phyloP scores from a whole-genome alignment of 306 rosid genomes.

The Prunus salicina region DNA sequence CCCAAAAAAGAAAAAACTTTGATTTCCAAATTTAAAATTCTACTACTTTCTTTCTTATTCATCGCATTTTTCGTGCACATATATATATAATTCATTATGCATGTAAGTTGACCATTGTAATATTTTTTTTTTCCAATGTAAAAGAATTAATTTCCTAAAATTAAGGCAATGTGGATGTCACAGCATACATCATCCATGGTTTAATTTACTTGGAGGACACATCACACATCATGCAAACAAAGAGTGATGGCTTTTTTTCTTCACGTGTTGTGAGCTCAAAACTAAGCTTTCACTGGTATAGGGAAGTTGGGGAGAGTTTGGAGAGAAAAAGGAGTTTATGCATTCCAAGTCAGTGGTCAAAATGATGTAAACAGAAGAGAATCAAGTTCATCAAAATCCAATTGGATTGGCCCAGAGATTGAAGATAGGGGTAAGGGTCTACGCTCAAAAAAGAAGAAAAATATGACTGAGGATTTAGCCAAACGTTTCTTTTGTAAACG shows the following conservation, averaged over 20 bases:
- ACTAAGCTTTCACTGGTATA: slow-evolving; percentile 19
- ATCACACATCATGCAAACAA: not conserved
- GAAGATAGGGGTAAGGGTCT: slow-evolving; percentile 9
- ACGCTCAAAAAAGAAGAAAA: not conserved
- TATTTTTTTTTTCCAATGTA: not conserved
- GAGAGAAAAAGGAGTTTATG: not conserved
- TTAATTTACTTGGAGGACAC: not conserved
- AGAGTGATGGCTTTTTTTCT: not conserved
- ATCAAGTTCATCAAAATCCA: slow-evolving; percentile 7
- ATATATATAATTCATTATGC: not conserved
- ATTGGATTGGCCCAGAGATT: not conserved
- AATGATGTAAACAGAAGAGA: slow-evolving; percentile 15
- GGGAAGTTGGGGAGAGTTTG: not conserved
- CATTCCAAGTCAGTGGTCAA: slow-evolving; percentile 33
- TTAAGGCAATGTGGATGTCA: not conserved
- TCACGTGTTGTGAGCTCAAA: not conserved
- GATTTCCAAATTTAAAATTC: not conserved
- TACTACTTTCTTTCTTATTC: not conserved
- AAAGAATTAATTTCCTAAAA: not conserved
- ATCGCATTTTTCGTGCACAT: not conserved
- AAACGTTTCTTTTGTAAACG: too few species aligned
- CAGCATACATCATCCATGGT: not conserved
- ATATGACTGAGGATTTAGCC: too few species aligned
- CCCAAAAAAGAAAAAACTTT: not conserved
- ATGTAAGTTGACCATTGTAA: not conserved